phyloP scores from a whole-genome alignment of 805 yeast genomes.

The Candida ponderosae region DNA sequence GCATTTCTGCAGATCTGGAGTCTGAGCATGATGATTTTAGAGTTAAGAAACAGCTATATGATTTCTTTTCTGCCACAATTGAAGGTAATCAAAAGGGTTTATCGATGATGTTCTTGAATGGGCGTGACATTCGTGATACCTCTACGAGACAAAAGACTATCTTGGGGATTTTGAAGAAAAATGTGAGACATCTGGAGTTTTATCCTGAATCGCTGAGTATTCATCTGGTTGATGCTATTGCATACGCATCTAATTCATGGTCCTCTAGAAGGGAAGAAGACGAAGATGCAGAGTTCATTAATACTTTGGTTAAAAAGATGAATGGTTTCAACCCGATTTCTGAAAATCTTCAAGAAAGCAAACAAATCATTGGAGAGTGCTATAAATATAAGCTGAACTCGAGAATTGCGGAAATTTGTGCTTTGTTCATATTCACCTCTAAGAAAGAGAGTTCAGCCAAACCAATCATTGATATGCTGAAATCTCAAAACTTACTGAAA shows the following conservation, averaged over 20 bases:
- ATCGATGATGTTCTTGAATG: constrained; percentile 61
- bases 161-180: constrained; percentile 45
- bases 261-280: constrained; percentile 48
- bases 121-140: constrained; percentile 24
- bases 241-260: constrained; percentile 76
- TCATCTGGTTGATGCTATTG: constrained; percentile 63
- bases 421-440: constrained; percentile 60
- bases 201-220: constrained; percentile 59
- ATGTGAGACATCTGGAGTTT: constrained; percentile 40
- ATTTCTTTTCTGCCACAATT: constrained; percentile 60
- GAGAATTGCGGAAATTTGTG: constrained; percentile 67
- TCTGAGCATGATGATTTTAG: constrained; percentile 44
- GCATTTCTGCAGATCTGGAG: constrained; percentile 53
- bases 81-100: constrained; percentile 72
- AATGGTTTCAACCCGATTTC: constrained; percentile 20
- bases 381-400: constrained; percentile 54
- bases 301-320: constrained; percentile 27
- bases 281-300: constrained; percentile 33
- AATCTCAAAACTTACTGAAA: constrained; percentile 25
- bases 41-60: constrained; percentile 49
- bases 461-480: constrained; percentile 35
- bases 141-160: constrained; percentile 31
- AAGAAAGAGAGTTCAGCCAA: constrained; percentile 32
- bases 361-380: constrained; percentile 30
- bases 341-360: constrained; percentile 2